Evolutionary conservation across 2,329 filamentous ascomycete genomes (phyloP), one percentile per base, ranked within the genome.

Genomic region (Aspergillus persii): DNA sequence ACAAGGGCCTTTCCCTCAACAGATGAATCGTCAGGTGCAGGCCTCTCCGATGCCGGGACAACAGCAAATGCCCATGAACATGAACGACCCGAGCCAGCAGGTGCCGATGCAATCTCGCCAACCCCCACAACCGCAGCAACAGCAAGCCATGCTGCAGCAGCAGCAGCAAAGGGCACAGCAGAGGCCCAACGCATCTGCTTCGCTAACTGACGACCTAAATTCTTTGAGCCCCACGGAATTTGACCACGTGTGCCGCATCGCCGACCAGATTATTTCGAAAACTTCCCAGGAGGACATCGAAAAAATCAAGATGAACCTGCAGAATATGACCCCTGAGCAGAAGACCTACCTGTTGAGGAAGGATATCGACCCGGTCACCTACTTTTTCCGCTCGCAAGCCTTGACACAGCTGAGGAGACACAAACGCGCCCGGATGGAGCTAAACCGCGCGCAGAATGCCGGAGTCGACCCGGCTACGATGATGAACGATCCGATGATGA

Each of bases 21-120:
- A 83, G 58, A 75, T 83, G 61, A 80, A 79, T 56, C 79, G 78
- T 56, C 80, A 74, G 27, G 79, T 83, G 76, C 82, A 83, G 63
- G 68, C 77, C 3, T 82, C 81, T 2, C 77, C 81, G 0, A 79
- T 84, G 48, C 64, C 72, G 26, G 72, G 69, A 46, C 77, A 79
- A 48, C 71, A 71, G 47, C 72, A 71, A 46, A 71, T 76, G 69
- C 58, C 67, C 4, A 75, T 76, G 70, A 67, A 66, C 4, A 73
- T 77, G 63, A 72, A 70, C 53, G 68, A 71, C 23, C 67, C 70
- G 11, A 70, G 59, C 30, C 72, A 72, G 47, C 71, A 74, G 55
- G 66, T 65, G 47, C 67, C 68, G n/a, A 68, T 73, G 61, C 73
- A 75, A 46, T 72, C 73, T 53, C 74, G 70, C n/a, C 73, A 71